Evolutionary conservation across 2,329 filamentous ascomycete species (phyloP).

Genomic region (Dothidotthia symphoricarpi): DNA sequence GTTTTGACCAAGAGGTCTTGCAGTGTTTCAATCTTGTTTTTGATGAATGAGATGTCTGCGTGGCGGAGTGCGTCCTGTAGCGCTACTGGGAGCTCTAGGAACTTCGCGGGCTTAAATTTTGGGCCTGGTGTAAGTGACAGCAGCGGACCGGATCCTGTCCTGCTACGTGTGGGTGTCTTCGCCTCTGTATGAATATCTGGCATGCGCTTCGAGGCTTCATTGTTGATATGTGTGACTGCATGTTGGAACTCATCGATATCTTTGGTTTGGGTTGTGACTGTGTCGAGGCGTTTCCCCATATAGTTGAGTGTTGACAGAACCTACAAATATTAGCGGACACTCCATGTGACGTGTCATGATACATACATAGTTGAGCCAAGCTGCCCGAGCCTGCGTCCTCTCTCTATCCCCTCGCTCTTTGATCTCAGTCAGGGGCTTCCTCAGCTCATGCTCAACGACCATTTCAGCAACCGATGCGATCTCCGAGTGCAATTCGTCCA

Average conservation of each 20-base stretch:
- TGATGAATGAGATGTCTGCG: slow-evolving; percentile 30
- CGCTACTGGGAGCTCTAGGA: slow-evolving; percentile 32
- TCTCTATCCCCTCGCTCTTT: slow-evolving; percentile 40
- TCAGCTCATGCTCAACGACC: slow-evolving; percentile 66
- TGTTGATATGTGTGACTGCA: slow-evolving; percentile 30
- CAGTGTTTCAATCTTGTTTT: slow-evolving; percentile 28
- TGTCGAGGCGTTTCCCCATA: slow-evolving; percentile 40
- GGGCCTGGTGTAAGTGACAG: slow-evolving; percentile 30
- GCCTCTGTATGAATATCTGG: slow-evolving; percentile 14
- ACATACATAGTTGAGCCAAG: slow-evolving; percentile 47
- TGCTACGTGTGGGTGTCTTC: slow-evolving; percentile 18
- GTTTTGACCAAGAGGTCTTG: slow-evolving; percentile 30
- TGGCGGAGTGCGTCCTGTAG: slow-evolving; percentile 38
- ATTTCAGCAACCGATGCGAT: slow-evolving; percentile 69
- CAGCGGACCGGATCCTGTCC: slow-evolving; percentile 23
- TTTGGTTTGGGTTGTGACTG: slow-evolving; percentile 22
- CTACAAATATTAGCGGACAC: slow-evolving; percentile 18
- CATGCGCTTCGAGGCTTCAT: slow-evolving; percentile 27
- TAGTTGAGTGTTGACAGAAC: slow-evolving; percentile 44
- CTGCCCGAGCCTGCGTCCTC: slow-evolving; percentile 33
- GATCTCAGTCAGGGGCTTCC: slow-evolving; percentile 57
- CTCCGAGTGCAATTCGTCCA: slow-evolving; percentile 68
- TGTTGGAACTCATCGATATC: slow-evolving; percentile 32
- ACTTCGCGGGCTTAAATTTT: slow-evolving; percentile 28
- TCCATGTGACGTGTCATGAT: neutral